phyloP scores from a whole-genome alignment of 2,329 filamentous ascomycete species.

The Epichloe hybrida region DNA sequence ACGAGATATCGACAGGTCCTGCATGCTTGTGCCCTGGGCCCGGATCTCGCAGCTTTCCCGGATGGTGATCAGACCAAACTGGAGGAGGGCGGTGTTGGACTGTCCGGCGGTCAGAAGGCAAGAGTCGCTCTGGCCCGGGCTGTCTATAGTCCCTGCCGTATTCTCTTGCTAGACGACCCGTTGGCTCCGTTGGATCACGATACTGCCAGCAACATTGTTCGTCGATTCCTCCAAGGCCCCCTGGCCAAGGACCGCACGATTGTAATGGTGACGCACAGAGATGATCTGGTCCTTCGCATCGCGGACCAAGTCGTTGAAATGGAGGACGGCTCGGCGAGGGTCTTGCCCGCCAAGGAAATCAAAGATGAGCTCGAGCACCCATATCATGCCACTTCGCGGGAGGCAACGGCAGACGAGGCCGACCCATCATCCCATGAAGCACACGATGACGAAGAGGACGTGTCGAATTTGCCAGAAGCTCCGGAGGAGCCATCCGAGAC shows the following conservation, averaged over 20 bases:
- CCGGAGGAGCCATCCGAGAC: slow-evolving; percentile 27
- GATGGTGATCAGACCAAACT: slow-evolving; percentile 45
- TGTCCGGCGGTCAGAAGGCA: slow-evolving; percentile 51
- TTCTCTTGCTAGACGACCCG: slow-evolving; percentile 49
- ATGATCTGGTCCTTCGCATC: slow-evolving; percentile 62
- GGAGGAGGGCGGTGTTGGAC: slow-evolving; percentile 48
- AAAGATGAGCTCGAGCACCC: slow-evolving; percentile 24
- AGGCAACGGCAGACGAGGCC: slow-evolving; percentile 9
- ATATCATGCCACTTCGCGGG: slow-evolving; percentile 16
- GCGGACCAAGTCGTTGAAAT: slow-evolving; percentile 65
- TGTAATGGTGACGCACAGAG: slow-evolving; percentile 66
- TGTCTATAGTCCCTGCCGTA: slow-evolving; percentile 42
- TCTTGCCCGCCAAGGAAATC: slow-evolving; percentile 33
- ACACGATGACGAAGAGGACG: slow-evolving; percentile 10
- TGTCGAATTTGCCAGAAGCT: slow-evolving; percentile 10
- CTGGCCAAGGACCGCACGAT: slow-evolving; percentile 52
- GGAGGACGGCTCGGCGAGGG: slow-evolving; percentile 40
- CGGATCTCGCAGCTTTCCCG: slow-evolving; percentile 42
- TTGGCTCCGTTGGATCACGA: slow-evolving; percentile 50
- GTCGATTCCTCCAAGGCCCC: slow-evolving; percentile 43
- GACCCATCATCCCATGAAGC: slow-evolving; percentile 18
- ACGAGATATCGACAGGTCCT: slow-evolving; percentile 44
- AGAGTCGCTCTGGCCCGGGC: slow-evolving; percentile 50
- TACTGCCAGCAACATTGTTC: slow-evolving; percentile 49
- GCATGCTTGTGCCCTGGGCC: slow-evolving; percentile 43